A percentile compares a stretch with the other conserved stretches of the same genome.
phyloP scores from a whole-genome alignment of 2,329 filamentous ascomycete genomes.

The Colletotrichum melonis region DNA sequence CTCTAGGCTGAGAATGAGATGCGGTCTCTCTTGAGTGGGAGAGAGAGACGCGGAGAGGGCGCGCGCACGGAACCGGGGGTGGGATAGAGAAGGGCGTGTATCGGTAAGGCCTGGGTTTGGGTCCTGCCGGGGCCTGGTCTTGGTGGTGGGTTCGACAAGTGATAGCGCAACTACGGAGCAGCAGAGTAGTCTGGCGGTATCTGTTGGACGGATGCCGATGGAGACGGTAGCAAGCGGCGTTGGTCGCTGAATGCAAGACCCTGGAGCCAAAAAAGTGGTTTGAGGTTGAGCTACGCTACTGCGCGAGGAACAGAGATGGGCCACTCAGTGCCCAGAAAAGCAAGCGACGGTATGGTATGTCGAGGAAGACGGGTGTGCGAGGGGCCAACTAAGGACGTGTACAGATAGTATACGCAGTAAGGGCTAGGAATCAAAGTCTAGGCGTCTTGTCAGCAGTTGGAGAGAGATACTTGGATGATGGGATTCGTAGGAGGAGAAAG shows the following conservation, averaged over 20 bases:
- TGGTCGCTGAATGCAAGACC: constrained; percentile 20
- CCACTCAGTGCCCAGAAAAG: neutral
- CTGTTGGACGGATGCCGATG: constrained; percentile 6
- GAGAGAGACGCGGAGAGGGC: constrained; percentile 10
- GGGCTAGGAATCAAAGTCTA: neutral
- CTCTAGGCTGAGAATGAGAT: neutral
- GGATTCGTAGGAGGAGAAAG: neutral
- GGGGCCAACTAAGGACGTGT: neutral
- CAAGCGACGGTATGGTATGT: neutral
- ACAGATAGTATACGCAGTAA: too few relatives aligned
- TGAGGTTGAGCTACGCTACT: neutral
- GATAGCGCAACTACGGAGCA: neutral
- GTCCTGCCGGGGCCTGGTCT: neutral
- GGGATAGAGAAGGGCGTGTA: constrained; percentile 8
- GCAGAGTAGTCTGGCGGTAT: neutral
- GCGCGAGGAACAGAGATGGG: neutral
- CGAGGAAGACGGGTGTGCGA: constrained; percentile 4
- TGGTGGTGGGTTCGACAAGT: neutral
- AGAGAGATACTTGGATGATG: constrained; percentile 20
- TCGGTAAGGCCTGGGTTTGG: constrained; percentile 1
- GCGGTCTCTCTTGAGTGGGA: neutral
- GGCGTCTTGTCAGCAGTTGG: constrained; percentile 16
- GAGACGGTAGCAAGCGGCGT: constrained; percentile 16
- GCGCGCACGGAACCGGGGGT: constrained; percentile 20
- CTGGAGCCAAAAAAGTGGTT: neutral